Base-by-base conservation (phyloP, 805 yeast genomes). In the Sungouiella blattae region DNA sequence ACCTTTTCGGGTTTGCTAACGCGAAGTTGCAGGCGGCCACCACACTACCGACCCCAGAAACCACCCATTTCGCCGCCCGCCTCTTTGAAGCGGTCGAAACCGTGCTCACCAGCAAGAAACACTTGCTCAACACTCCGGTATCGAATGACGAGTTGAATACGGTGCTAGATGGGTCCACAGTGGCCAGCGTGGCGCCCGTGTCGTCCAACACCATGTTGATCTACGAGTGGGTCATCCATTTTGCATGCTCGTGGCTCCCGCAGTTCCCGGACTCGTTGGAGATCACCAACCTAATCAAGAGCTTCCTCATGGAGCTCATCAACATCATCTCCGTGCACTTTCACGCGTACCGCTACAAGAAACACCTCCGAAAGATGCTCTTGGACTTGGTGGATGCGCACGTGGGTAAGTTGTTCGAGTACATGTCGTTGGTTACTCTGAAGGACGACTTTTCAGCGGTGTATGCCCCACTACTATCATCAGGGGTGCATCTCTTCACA, bases 291-390 rank as follows among this genome's bases (percentile, higher is more conserved):
- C 25, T 33, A 17, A 35, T 64, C 27, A 64, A 65, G 41, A 39
- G 52, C n/a, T 63, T 62, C 28, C 50, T 67, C 18, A 56, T 66
- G 17, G 52, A 50, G 32, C 49, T 62, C 20, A 53, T 66, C 24
- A 57, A 60, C 32, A 46, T 60, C 26, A 48, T 62, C 13, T 45
- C 63, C 1, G 54, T 55, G 5, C 52, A 52, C 30, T 37, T 60
- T n/a, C 60, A 56, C 31, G 57, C 53, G 18, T 47, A 54, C 30
- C 50, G 49, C 34, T 54, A 56, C 37, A 54, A 47, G 28, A 49
- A 49, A 17, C 32, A 28, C 15, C 40, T 58, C n/a, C 47, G 56
- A 31, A 29, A 32, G 11, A 36, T 33, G 22, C 41, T 62, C 25
- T 25, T 56, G 18, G 31, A 30, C 4, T 30, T 37, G 6, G 44